Evolutionary conservation across 176 grass and related monocot genomes (phyloP).

Genomic region (Hordeum marinum): DNA sequence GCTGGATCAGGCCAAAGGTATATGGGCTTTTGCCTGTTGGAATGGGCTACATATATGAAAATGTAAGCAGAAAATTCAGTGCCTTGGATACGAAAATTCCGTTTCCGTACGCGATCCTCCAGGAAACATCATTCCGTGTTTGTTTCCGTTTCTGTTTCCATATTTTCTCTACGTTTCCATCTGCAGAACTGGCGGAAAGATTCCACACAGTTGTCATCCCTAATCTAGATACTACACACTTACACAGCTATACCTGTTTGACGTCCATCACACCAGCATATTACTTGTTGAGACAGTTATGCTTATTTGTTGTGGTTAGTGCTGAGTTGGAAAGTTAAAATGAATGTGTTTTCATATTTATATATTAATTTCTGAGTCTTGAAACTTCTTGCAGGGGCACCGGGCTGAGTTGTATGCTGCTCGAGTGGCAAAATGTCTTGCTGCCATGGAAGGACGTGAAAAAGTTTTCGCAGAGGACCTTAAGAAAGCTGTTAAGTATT

Average conservation of each 20-base stretch:
- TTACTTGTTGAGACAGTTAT: slow-evolving; percentile 12
- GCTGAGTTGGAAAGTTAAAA: background rate
- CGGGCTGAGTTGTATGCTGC: slow-evolving; percentile 95
- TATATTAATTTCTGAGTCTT: slow-evolving; percentile 15
- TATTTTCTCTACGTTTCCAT: too few species aligned
- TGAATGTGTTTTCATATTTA: background rate
- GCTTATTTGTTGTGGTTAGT: slow-evolving; percentile 6
- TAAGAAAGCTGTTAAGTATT: slow-evolving; percentile 95
- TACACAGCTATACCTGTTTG: background rate
- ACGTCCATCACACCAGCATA: background rate
- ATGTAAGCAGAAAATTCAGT: too few species aligned
- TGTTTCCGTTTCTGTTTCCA: too few species aligned
- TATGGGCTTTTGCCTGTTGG: too few species aligned
- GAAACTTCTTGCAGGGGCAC: slow-evolving; percentile 61
- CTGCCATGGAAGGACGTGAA: slow-evolving; percentile 94
- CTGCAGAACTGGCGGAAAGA: too few species aligned
- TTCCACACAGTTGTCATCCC: too few species aligned
- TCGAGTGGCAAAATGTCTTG: slow-evolving; percentile 98
- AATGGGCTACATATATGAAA: too few species aligned
- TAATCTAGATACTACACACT: too few species aligned
- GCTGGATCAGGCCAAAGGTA: too few species aligned
- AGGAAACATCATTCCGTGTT: too few species aligned
- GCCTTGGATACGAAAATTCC: too few species aligned
- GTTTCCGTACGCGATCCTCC: too few species aligned
- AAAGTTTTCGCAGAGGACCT: slow-evolving; percentile 98